phyloP scores from a whole-genome alignment of 2,329 filamentous ascomycete genomes.

The Xylariales sp. region DNA sequence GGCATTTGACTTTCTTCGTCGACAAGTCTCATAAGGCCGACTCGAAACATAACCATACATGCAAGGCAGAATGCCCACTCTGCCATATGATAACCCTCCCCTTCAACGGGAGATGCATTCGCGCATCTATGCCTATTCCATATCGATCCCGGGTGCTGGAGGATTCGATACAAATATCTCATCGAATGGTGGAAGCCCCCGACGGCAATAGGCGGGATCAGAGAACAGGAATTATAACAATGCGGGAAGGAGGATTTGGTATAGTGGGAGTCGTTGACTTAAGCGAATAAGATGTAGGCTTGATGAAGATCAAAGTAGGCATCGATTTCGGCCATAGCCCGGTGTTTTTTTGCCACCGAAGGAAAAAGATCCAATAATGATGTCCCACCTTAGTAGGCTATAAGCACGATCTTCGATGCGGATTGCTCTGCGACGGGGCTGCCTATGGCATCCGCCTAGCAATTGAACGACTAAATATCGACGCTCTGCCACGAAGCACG shows the following conservation, averaged over 20 bases:
- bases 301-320: background rate
- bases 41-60: background rate
- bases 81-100: background rate
- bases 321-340: background rate
- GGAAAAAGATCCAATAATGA: background rate
- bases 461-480: constrained; percentile 28
- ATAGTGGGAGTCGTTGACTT: background rate
- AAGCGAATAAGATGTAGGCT: background rate
- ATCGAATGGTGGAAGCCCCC: background rate
- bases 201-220: background rate
- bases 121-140: background rate
- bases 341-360: background rate
- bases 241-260: background rate
- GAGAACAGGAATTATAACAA: background rate
- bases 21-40: too few species aligned
- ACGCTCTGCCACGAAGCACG: constrained; percentile 28
- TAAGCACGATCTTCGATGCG: constrained; percentile 29
- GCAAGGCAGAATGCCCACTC: background rate
- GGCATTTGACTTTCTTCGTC: too few species aligned
- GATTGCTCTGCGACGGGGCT: constrained; percentile 13
- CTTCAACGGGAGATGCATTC: too few species aligned
- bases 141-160: background rate
- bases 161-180: background rate
- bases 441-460: constrained; percentile 41
- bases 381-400: constrained; percentile 2